Evolutionary conservation across 108 stramenopile species (phyloP), one percentile per base, ranked within the genome.

Genomic region (Cyclotella baltica): DNA sequence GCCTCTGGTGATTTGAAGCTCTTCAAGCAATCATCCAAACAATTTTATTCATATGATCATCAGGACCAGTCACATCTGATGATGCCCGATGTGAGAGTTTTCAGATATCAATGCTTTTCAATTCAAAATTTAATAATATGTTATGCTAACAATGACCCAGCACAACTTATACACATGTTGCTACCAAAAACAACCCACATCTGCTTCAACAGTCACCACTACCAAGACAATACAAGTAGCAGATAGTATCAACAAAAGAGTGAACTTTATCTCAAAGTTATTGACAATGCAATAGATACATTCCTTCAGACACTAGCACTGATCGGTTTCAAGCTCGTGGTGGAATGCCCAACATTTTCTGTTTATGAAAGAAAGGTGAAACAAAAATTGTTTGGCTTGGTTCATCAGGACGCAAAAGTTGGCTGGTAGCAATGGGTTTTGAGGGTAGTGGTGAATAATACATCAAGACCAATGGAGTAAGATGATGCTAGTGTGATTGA

Each of bases 351-450:
- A 40, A 89, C 89, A 11, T 38, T 95, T 38, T 86, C 83, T 53
- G 92, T 95, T 70, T 95, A 89, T 81, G 93, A 95, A 73, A 83
- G 93, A 71, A 55, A 91, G 43, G 87, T 87, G 4, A 88, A 90
- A 43, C 65, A 88, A 43, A 91, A 95, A 75, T 75, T 95, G 27
- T 95, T 95, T 83, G 93, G 93, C 0, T 68, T 92, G 15, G 89
- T 95, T 0, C 88, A 89, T 53, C 91, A 95, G 67, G 93, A 95
- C 71, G 93, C 92, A 73, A 81, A 86, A 31, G 88, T 95, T 5
- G 85, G 91, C 61, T 95, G 88, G 87, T 91, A 95, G 70, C 93
- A 95, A 80, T 95, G 93, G 93, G 83, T 90, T 61, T 73, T 95
- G 55, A 81, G 90, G 36, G 89, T 92, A 1, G 90, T 95, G 43